Evolutionary conservation across 1,284 basidiomycete species (phyloP).

Genomic region (Somion occarium): DNA sequence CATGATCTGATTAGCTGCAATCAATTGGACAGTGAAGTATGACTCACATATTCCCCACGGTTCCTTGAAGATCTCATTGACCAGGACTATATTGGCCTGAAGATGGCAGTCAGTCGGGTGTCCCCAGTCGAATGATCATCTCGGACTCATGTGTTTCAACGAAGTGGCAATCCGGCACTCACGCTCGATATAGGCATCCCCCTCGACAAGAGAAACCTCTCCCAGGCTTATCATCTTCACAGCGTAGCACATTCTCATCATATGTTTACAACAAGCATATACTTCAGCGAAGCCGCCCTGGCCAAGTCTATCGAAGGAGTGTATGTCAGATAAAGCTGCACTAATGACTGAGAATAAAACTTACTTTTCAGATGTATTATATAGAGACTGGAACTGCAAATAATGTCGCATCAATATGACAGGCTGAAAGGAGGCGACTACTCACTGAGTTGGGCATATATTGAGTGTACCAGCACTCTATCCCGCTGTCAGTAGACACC

Average conservation of each 20-base stretch:
- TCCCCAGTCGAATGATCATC: not conserved
- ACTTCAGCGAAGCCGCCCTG: not conserved
- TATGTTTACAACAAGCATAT: not conserved
- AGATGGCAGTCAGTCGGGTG: not conserved
- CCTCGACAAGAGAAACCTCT: not conserved
- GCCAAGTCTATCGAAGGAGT: not conserved
- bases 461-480: not conserved
- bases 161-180: not conserved
- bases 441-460: not conserved
- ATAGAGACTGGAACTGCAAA: not conserved
- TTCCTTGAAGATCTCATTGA: not conserved
- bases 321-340: not conserved
- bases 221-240: not conserved
- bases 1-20: not conserved
- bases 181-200: not conserved
- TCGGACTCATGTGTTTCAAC: not conserved
- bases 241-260: not conserved
- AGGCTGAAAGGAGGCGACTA: not conserved
- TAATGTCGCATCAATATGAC: not conserved
- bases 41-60: not conserved
- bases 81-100: not conserved
- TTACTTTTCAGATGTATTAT: not conserved
- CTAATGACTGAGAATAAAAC: not conserved
- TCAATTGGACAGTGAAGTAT: not conserved
- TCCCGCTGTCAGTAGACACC: not conserved